Conservation (phyloP, 2,329 filamentous ascomycete species). For the Botrytis porri region DNA sequence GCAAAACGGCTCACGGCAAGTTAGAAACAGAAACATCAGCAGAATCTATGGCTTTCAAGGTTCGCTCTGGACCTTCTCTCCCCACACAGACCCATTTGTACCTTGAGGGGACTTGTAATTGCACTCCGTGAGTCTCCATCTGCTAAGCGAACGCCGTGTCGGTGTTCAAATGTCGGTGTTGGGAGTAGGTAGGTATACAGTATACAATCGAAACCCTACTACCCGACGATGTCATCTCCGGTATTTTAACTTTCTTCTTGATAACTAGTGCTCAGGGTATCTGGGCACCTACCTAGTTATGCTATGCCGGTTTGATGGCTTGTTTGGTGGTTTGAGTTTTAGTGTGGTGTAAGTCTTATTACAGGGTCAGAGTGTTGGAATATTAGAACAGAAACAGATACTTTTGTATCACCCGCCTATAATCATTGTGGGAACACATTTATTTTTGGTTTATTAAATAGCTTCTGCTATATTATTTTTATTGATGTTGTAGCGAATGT, state of each 20-base stretch:
- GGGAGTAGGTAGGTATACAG: background rate
- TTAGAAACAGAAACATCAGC: background rate
- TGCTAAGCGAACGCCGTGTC: constrained; percentile 2
- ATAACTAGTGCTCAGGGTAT: background rate
- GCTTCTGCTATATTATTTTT: background rate
- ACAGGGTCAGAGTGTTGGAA: background rate
- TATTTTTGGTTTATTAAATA: background rate
- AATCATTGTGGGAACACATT: background rate
- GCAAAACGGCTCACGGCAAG: background rate
- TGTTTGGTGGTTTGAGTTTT: background rate
- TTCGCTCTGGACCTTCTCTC: background rate
- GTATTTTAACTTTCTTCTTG: background rate
- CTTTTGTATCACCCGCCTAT: background rate
- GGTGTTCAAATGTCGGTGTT: background rate
- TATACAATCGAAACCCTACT: background rate
- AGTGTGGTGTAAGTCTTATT: background rate
- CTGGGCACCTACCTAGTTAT: background rate
- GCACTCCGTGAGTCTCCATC: background rate
- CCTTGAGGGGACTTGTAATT: background rate
- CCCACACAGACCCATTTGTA: background rate
- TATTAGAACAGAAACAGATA: background rate
- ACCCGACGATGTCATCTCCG: background rate
- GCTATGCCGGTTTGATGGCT: background rate
- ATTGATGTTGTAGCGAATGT: background rate
- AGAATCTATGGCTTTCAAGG: background rate